Percentiles rank a stretch among this genome's conserved stretches.
phyloP scores from a whole-genome alignment of 768 basidiomycete genomes.

The Hydnomerulius pinastri region DNA sequence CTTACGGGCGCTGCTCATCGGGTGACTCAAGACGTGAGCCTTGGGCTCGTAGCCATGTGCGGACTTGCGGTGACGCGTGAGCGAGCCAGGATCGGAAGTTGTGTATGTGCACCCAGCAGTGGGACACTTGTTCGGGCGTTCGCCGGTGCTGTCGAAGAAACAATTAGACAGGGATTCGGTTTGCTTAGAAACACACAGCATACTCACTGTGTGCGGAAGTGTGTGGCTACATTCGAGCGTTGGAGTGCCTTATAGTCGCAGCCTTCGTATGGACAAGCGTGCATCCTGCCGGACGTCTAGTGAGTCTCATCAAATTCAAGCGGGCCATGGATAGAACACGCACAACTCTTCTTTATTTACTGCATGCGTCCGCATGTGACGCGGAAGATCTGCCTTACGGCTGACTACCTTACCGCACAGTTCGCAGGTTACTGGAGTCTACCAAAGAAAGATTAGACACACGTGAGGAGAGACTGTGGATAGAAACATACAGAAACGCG shows the following conservation, averaged over 20 bases:
- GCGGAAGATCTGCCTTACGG: conserved; percentile 26
- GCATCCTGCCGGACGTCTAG: conserved; percentile 18
- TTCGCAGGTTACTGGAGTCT: conserved; percentile 13
- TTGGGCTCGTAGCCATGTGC: conserved; percentile 21
- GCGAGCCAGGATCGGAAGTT: conserved; percentile 20
- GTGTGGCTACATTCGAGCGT: conserved; percentile 27
- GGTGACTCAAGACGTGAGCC: neutral
- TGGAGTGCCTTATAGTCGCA: conserved; percentile 29
- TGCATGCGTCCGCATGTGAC: conserved; percentile 30
- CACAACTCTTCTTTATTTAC: conserved; percentile 25
- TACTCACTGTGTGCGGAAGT: conserved; percentile 34
- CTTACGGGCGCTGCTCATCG: neutral
- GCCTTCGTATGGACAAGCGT: conserved; percentile 17
- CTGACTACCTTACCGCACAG: conserved; percentile 18
- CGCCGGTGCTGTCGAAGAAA: conserved; percentile 8
- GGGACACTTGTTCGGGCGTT: conserved; percentile 17
- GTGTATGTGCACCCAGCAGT: conserved; percentile 13
- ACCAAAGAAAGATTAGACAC: neutral
- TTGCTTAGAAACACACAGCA: neutral
- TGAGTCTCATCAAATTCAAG: neutral
- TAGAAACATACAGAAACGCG: conserved; percentile 7
- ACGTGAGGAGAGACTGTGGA: neutral
- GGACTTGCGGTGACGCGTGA: conserved; percentile 22
- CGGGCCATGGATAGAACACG: neutral
- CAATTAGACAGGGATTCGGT: neutral